phyloP scores from a whole-genome alignment of 2,329 filamentous ascomycete species.

The Aureobasidium sp. region DNA sequence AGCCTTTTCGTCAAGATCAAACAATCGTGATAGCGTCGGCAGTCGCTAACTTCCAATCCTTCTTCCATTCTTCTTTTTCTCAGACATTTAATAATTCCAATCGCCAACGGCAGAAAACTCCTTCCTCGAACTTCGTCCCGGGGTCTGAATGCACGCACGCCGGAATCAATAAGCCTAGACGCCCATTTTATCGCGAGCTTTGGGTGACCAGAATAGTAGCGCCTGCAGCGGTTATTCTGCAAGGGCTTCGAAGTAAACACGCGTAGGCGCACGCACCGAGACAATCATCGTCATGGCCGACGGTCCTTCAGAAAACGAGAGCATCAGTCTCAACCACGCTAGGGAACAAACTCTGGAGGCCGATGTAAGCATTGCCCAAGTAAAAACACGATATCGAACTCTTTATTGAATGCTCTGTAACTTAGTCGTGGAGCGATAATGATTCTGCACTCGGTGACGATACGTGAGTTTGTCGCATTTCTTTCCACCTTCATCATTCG shows the following conservation, averaged over 20 bases:
- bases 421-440: constrained; percentile 20
- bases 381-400: background rate
- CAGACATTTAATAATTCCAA: no score
- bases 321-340: constrained; percentile 17
- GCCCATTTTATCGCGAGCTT: background rate
- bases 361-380: constrained; percentile 21
- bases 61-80: background rate
- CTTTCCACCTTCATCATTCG: background rate
- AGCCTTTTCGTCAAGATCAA: constrained; percentile 2
- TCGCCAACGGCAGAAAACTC: background rate
- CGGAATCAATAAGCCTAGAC: background rate
- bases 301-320: background rate
- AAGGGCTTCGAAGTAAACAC: background rate
- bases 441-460: constrained; percentile 30
- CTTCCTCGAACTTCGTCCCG: no score
- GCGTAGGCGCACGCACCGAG: background rate
- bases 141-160: background rate
- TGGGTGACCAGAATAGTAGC: background rate
- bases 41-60: background rate
- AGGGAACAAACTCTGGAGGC: constrained; percentile 29
- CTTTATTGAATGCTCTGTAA: background rate
- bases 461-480: constrained; percentile 13
- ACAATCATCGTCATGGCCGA: background rate
- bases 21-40: background rate
- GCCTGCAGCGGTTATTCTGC: background rate